Evolutionary conservation across 2,329 filamentous ascomycete genomes (phyloP).

Genomic region (Gaeumannomyces tritici): DNA sequence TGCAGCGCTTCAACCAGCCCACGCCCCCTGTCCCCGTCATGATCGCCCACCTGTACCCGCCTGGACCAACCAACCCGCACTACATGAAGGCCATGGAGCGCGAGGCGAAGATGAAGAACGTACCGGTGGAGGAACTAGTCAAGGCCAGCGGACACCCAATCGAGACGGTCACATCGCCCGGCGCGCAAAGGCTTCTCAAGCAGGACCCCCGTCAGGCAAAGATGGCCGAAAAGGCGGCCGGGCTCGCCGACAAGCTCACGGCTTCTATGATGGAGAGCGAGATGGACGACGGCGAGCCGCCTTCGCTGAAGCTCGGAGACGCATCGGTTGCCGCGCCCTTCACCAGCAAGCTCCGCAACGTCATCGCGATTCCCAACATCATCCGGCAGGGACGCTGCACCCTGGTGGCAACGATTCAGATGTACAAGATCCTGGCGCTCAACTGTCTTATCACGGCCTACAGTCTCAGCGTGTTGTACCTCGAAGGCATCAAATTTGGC

Average conservation of each 20-base stretch:
- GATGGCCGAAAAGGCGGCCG: conserved; percentile 61
- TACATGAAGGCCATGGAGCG: conserved; percentile 85
- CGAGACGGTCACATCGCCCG: conserved; percentile 58
- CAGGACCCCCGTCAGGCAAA: conserved; percentile 45
- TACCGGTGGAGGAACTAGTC: conserved; percentile 49
- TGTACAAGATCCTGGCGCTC: conserved; percentile 98
- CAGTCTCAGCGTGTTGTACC: conserved; percentile 89
- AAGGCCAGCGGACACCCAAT: conserved; percentile 41
- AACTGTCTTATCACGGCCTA: conserved; percentile 98
- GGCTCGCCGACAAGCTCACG: conserved; percentile 79
- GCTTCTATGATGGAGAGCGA: conserved; percentile 83
- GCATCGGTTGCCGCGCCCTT: conserved; percentile 96
- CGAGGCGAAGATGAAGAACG: conserved; percentile 71
- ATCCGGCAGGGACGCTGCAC: conserved; percentile 97
- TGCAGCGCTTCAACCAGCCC: conserved; percentile 92
- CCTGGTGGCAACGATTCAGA: conserved; percentile 95
- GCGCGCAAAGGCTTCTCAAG: conserved; percentile 48
- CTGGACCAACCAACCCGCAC: conserved; percentile 85
- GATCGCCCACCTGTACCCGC: conserved; percentile 91
- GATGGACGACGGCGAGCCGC: conserved; percentile 80
- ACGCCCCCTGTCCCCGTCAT: conserved; percentile 81
- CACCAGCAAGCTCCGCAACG: conserved; percentile 94
- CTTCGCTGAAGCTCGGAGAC: conserved; percentile 92
- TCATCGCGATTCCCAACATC: conserved; percentile 95
- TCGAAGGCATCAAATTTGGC: conserved; percentile 98